Base-by-base conservation (phyloP, 78 protist species). In the Andalucia godoyi region DNA sequence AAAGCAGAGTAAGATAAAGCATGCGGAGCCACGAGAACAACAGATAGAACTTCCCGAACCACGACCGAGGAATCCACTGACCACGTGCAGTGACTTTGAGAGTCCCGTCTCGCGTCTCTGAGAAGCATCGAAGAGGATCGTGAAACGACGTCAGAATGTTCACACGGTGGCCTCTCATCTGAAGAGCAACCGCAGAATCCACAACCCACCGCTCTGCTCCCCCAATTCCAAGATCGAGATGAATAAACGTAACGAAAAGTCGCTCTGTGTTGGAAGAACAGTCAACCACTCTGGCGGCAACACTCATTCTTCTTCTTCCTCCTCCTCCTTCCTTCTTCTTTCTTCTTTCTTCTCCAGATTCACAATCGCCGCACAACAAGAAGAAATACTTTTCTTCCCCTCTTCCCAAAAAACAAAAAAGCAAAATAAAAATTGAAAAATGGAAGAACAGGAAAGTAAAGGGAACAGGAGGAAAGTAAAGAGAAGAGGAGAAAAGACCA, bases 151-250 rank as follows among this genome's bases (percentile, higher is more conserved):
- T 97, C 66, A 18, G 79, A 13, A 97, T 63, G 25, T n/a, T 7
- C 0, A 95, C 93, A 0, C 18, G 0, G 76, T 85, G 86, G 3
- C 94, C 95, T 0, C 17, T 25, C 2, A 15, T 0, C 32, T 82
- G 60, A 29, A 85, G 54, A 10, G 81, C 97, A 2, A 83, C 27
- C 1, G 95, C 97, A 6, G 91, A 87, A 36, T 89, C 96, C 1
- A 95, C 89, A 15, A 95, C 93, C 25, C 93, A 76, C 29, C 97
- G 77, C 52, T 96, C 99, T 0, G 99, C 98, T 0, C 98, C 98
- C 4, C 98, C 98, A 30, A 86, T 21, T 9, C 89, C 83, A 2
- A 88, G 76, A 38, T 88, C 87, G 0, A 90, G 94, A 45, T 91
- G 93, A 21, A 84, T 12, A 49, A 90, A 81, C 2, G 54, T 81